A percentile compares a stretch with the other conserved stretches of the same genome.
Evolutionary conservation across 169 alveolate species (phyloP).

Genomic region (Cryptosporidium parvum): DNA sequence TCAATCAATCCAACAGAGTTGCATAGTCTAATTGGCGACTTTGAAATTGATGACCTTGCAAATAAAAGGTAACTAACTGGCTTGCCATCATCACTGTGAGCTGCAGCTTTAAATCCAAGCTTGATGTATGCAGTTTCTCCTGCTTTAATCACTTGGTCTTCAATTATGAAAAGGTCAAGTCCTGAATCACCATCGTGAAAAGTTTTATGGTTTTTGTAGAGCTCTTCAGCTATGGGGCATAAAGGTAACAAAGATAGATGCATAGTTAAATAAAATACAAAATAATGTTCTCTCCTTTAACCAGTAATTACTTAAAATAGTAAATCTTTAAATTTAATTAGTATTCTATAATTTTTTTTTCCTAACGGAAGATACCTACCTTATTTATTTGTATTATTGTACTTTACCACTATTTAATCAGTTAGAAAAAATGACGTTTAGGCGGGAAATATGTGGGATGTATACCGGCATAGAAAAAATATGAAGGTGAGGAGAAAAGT

Average conservation of each 20-base stretch:
- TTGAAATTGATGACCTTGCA: constrained; percentile 90
- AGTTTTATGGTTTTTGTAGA: constrained; percentile 84
- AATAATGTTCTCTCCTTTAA: neutral
- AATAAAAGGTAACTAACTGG: constrained; percentile 83
- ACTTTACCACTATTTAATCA: too few species aligned
- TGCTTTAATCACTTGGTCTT: constrained; percentile 86
- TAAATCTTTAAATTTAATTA: constrained; percentile 5
- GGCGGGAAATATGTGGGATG: neutral
- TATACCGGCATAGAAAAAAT: neutral
- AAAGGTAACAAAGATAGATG: constrained; percentile 45
- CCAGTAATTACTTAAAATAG: neutral
- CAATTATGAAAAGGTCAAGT: constrained; percentile 87
- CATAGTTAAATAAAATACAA: neutral
- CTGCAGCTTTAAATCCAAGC: constrained; percentile 90
- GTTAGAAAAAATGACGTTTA: neutral
- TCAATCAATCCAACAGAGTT: constrained; percentile 92
- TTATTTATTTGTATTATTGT: neutral
- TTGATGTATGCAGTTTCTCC: constrained; percentile 86
- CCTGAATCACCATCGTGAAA: constrained; percentile 92
- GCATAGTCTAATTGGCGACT: constrained; percentile 90
- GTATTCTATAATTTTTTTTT: neutral
- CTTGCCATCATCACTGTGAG: constrained; percentile 79
- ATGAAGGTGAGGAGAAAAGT: neutral
- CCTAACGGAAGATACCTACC: neutral
- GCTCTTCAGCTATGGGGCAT: constrained; percentile 77